Evolutionary conservation across 805 yeast genomes (phyloP).

Genomic region (Saturnispora gosingensis): DNA sequence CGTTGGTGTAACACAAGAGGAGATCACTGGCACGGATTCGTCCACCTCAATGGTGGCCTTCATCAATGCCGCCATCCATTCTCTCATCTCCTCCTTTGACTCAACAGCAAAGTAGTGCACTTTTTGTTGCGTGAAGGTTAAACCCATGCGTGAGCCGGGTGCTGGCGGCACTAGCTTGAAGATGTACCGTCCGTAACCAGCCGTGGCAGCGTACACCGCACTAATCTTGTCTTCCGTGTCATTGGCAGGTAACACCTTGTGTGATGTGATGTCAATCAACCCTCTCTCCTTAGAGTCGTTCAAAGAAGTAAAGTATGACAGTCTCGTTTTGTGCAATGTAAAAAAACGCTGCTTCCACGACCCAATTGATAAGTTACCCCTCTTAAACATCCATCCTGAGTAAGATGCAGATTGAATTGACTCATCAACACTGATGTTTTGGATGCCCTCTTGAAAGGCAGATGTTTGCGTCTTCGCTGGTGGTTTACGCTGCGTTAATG

Average conservation of each 20-base stretch:
- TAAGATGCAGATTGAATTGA: slow-evolving; percentile 67
- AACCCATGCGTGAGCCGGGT: slow-evolving; percentile 91
- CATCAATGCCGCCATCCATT: slow-evolving; percentile 91
- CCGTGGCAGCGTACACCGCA: slow-evolving; percentile 82
- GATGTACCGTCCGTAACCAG: slow-evolving; percentile 89
- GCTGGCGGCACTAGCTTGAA: slow-evolving; percentile 95
- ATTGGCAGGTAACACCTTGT: slow-evolving; percentile 73
- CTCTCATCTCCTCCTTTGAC: slow-evolving; percentile 80
- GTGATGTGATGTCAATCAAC: slow-evolving; percentile 90
- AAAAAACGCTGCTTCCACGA: slow-evolving; percentile 87
- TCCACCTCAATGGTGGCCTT: slow-evolving; percentile 95
- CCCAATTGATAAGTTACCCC: slow-evolving; percentile 76
- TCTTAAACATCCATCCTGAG: slow-evolving; percentile 95
- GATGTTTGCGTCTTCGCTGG: slow-evolving; percentile 52
- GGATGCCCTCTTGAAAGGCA: slow-evolving; percentile 83
- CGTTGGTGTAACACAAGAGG: slow-evolving; percentile 94
- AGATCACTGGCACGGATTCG: slow-evolving; percentile 82
- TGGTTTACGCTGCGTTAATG: slow-evolving; percentile 32
- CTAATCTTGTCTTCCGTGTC: slow-evolving; percentile 70
- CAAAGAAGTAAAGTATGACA: slow-evolving; percentile 75
- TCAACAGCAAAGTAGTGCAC: slow-evolving; percentile 96
- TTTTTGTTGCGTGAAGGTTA: slow-evolving; percentile 93
- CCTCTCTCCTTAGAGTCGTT: slow-evolving; percentile 85
- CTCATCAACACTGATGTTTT: slow-evolving; percentile 63
- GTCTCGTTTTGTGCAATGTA: slow-evolving; percentile 83